Conservation (phyloP, 257 asterid species). For the Cynanchum wilfordii region DNA sequence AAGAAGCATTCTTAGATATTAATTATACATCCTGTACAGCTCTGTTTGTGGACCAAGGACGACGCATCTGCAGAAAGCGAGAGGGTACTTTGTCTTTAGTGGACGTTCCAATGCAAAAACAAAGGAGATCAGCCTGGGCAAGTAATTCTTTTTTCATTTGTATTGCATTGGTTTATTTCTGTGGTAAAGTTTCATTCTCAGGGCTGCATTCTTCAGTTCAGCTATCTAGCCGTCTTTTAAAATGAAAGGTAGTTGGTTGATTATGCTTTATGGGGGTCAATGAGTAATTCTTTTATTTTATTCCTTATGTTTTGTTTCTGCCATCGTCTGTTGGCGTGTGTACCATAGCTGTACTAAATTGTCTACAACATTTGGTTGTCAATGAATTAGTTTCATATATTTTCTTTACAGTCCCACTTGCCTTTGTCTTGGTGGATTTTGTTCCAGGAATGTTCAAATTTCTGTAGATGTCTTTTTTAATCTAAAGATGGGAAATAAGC, state of each 20-base stretch:
- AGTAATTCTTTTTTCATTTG: conserved; percentile 13
- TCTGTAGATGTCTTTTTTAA: not conserved
- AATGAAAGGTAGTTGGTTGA: conserved; percentile 12
- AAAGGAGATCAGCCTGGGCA: conserved; percentile 19
- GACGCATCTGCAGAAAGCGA: conserved; percentile 12
- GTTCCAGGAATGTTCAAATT: not conserved
- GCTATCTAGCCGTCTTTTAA: conserved; percentile 9
- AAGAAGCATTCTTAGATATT: conserved; percentile 1
- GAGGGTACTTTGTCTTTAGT: conserved; percentile 9
- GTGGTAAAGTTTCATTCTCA: conserved; percentile 28
- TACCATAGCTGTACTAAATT: conserved; percentile 32
- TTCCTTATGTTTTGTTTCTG: conserved; percentile 22
- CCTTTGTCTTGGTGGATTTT: not conserved
- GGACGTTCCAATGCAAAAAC: conserved; percentile 16
- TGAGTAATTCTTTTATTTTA: conserved; percentile 38
- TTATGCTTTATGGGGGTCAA: not conserved
- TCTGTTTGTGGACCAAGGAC: conserved; percentile 12
- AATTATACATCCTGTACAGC: conserved; percentile 24
- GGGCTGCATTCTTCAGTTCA: conserved; percentile 25
- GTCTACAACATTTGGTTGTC: conserved; percentile 11
- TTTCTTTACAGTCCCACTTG: not conserved
- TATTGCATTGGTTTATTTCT: conserved; percentile 26
- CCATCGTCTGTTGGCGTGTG: conserved; percentile 39
- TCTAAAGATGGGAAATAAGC: not conserved
- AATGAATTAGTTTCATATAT: not conserved